Percentiles rank a stretch among this genome's conserved stretches.
These are phyloP conservation scores for Citrullus amarus DNA, from an alignment of 306 rosid species.

Conservation along the genomic window DNA sequence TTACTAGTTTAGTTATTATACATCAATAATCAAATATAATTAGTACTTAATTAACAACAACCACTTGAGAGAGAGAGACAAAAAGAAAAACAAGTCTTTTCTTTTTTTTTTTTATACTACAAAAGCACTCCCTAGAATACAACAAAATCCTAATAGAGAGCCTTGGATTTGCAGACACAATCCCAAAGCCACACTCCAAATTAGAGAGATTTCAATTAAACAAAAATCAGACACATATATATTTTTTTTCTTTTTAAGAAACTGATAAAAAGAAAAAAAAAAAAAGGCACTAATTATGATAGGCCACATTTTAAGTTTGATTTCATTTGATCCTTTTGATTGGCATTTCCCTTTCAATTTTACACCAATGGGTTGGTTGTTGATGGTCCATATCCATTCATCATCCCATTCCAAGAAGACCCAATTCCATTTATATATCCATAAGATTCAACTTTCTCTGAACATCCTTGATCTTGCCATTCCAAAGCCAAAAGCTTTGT, in stretches of 20 bases:
- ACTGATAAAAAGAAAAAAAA: conserved; percentile 4
- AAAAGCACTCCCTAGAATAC: conserved; percentile 23
- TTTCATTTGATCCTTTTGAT: neutral
- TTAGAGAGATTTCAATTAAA: neutral
- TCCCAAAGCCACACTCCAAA: conserved; percentile 31
- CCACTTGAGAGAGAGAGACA: too few species aligned
- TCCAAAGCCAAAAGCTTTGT: conserved; percentile 66
- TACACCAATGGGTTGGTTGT: conserved; percentile 54
- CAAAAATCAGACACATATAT: neutral
- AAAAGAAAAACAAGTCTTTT: neutral
- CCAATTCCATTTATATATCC: conserved; percentile 56
- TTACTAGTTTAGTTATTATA: neutral
- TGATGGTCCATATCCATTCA: conserved; percentile 63
- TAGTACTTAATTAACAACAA: neutral
- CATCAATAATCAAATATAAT: neutral
- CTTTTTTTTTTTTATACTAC: neutral
- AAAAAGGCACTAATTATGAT: neutral
- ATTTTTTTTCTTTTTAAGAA: neutral
- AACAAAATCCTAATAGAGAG: conserved; percentile 40
- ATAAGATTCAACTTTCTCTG: conserved; percentile 46
- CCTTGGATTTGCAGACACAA: conserved; percentile 22
- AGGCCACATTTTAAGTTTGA: neutral
- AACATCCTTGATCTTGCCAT: conserved; percentile 81
- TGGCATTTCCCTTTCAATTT: neutral
- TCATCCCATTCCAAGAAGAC: conserved; percentile 59